phyloP scores from a whole-genome alignment of 345 rosid genomes.

The Gossypium raimondii region DNA sequence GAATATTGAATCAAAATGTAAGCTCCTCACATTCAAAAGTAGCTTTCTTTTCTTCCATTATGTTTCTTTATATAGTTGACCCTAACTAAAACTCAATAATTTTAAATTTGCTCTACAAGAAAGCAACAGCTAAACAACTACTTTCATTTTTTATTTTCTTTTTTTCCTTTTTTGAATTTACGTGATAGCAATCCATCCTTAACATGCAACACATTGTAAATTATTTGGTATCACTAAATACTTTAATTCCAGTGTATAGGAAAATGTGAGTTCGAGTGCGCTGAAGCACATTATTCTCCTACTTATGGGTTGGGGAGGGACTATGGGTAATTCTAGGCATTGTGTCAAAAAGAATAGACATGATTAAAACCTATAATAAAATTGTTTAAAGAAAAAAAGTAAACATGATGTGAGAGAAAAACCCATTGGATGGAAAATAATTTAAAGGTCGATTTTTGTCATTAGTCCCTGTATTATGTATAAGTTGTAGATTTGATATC shows the following conservation, averaged over 20 bases:
- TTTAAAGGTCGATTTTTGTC: too few species aligned
- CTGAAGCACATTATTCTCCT: too few species aligned
- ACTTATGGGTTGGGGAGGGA: too few species aligned
- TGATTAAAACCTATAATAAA: too few species aligned
- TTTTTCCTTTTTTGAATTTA: background rate
- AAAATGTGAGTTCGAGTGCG: accelerated
- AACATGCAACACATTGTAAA: background rate
- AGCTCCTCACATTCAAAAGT: constrained; percentile 5
- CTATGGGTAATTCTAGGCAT: too few species aligned
- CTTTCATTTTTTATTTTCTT: background rate
- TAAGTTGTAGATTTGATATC: too few species aligned
- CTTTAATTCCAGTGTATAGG: too few species aligned
- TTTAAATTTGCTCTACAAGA: background rate
- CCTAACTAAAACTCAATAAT: background rate
- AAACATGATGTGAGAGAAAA: too few species aligned
- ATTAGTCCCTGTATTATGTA: too few species aligned
- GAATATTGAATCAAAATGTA: background rate
- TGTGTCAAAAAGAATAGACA: too few species aligned
- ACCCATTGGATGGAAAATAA: too few species aligned
- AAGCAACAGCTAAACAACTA: background rate
- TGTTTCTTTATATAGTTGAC: constrained; percentile 8
- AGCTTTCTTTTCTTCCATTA: background rate
- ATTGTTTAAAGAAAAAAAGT: too few species aligned
- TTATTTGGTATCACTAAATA: background rate
- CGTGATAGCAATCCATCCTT: background rate